Evolutionary conservation across 768 basidiomycete genomes (phyloP).

Genomic region (Ramaria rubella): DNA sequence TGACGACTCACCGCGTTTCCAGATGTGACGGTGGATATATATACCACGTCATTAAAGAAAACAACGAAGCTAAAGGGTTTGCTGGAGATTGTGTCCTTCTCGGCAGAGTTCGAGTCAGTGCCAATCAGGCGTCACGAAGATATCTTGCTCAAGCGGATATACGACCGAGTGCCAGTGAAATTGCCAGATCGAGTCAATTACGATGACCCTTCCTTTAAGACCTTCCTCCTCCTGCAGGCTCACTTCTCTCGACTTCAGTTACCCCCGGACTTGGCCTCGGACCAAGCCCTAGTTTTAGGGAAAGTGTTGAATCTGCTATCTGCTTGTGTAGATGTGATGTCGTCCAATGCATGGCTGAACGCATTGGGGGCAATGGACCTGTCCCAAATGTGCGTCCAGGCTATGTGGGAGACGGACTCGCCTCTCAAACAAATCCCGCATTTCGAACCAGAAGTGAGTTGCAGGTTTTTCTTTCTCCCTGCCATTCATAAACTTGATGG

Average conservation of each 20-base stretch:
- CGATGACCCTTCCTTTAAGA: conserved; percentile 96
- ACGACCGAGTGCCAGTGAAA: conserved; percentile 96
- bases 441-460: conserved; percentile 78
- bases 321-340: conserved; percentile 97
- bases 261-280: conserved; percentile 89
- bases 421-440: conserved; percentile 95
- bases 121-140: conserved; percentile 96
- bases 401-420: conserved; percentile 95
- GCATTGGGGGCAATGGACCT: conserved; percentile 97
- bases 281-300: conserved; percentile 81
- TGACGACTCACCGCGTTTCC: conserved; percentile 20
- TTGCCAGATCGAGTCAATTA: conserved; percentile 71
- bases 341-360: conserved; percentile 90
- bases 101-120: conserved; percentile 91
- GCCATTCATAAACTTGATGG: background rate
- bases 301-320: conserved; percentile 88
- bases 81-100: conserved; percentile 93
- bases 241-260: conserved; percentile 92
- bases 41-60: conserved; percentile 91
- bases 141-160: conserved; percentile 74
- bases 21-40: conserved; percentile 97
- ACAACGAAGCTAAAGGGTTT: conserved; percentile 95
- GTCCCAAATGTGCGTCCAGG: conserved; percentile 98
- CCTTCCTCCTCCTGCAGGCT: conserved; percentile 91
- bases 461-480: background rate